Percentiles rank a stretch among this genome's conserved stretches.
phyloP scores from a whole-genome alignment of 352 stramenopile genomes.

The Nothophytophthora sp. region DNA sequence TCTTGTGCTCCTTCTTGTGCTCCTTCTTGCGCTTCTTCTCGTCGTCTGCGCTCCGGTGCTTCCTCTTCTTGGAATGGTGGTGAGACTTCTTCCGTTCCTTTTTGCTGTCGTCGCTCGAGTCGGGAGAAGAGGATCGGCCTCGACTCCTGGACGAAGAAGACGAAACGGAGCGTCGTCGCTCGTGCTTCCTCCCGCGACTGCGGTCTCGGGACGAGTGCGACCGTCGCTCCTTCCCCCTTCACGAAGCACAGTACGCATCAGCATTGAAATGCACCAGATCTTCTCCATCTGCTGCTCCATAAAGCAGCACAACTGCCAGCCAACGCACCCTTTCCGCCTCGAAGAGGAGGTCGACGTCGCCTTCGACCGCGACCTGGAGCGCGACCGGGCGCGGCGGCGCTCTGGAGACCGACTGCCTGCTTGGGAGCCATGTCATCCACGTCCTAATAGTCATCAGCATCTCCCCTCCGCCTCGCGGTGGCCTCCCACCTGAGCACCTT shows the following conservation, averaged over 20 bases:
- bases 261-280: neutral
- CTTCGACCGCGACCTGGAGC: constrained; percentile 27
- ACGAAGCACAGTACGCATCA: too few relatives aligned
- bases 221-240: constrained; percentile 6
- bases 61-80: constrained; percentile 42
- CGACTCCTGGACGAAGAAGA: constrained; percentile 27
- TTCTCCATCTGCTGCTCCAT: neutral
- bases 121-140: constrained; percentile 24
- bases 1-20: constrained; percentile 42
- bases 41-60: constrained; percentile 30
- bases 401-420: constrained; percentile 26
- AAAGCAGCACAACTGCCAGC: neutral
- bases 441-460: constrained; percentile 26
- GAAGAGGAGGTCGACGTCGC: neutral
- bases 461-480: neutral
- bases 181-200: constrained; percentile 20
- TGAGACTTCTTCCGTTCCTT: constrained; percentile 22
- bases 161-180: constrained; percentile 14
- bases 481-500: neutral
- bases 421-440: constrained; percentile 18
- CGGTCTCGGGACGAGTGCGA: constrained; percentile 16
- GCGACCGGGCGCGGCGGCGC: constrained; percentile 12
- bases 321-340: neutral
- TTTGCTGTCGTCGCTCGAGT: constrained; percentile 24
- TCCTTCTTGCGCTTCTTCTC: constrained; percentile 41